Conservation (phyloP, 139 green algal species). For the Diplosphaera chodatii region DNA sequence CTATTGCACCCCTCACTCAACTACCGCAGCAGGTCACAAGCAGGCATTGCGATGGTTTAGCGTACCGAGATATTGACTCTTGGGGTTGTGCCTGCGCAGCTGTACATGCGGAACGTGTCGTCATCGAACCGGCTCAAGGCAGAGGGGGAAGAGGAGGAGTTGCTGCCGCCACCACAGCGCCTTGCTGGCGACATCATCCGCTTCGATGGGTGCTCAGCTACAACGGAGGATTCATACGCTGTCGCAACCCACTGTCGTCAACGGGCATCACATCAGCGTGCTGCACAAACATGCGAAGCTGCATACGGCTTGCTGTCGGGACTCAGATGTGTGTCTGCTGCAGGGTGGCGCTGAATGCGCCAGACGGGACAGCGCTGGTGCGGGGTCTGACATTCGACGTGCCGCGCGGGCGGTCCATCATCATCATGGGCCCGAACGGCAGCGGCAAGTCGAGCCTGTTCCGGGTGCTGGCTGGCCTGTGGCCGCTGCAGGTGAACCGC, state of each 20-base stretch:
- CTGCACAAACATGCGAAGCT: too few species aligned
- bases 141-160: conserved; percentile 9
- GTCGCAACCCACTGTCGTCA: too few species aligned
- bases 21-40: too few species aligned
- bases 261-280: too few species aligned
- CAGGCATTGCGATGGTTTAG: too few species aligned
- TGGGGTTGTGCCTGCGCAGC: conserved; percentile 25
- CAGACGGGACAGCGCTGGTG: conserved; percentile 78
- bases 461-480: conserved; percentile 80
- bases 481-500: conserved; percentile 82
- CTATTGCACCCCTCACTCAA: too few species aligned
- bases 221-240: too few species aligned
- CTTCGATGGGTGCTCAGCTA: conserved; percentile 38
- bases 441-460: conserved; percentile 80
- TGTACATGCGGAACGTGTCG: conserved; percentile 73
- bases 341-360: conserved; percentile 76
- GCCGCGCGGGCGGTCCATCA: conserved; percentile 44
- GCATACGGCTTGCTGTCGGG: too few species aligned
- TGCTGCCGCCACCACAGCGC: conserved; percentile 24
- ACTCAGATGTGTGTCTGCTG: conserved; percentile 1
- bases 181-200: conserved; percentile 28
- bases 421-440: conserved; percentile 90
- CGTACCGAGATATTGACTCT: too few species aligned
- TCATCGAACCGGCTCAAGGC: conserved; percentile 20
- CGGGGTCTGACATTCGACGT: conserved; percentile 77